Conservation (phyloP, 768 basidiomycete species). For the Podaxis sp. region DNA sequence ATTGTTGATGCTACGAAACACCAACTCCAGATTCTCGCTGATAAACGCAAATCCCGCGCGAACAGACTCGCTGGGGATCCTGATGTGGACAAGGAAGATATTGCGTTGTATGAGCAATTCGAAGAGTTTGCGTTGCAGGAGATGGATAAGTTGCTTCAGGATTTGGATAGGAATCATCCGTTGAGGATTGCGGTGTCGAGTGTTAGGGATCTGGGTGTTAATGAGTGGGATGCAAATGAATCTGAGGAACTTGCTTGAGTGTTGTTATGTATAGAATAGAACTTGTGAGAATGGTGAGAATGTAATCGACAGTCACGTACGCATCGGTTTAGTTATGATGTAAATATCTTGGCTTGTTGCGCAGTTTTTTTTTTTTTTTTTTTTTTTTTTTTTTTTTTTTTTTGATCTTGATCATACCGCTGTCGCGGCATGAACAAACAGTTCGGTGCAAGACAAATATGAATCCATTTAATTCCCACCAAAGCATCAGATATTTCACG, state of each 20-base stretch:
- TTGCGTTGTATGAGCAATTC: constrained; percentile 73
- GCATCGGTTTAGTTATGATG: too few relatives aligned
- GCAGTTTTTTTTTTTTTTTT: too few relatives aligned
- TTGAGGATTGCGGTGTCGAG: constrained; percentile 66
- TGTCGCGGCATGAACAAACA: too few relatives aligned
- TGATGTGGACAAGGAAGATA: constrained; percentile 56
- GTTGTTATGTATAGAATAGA: not conserved
- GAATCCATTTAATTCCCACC: too few relatives aligned
- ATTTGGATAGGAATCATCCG: constrained; percentile 57
- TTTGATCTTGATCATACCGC: too few relatives aligned
- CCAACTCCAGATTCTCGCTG: constrained; percentile 66
- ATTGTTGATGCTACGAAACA: constrained; percentile 67
- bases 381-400: too few relatives aligned
- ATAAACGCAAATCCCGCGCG: constrained; percentile 54
- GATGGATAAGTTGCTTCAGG: constrained; percentile 58
- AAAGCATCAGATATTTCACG: too few relatives aligned
- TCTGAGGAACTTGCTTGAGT: constrained; percentile 13
- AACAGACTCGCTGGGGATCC: constrained; percentile 23
- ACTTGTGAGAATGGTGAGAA: not conserved
- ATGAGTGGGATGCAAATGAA: constrained; percentile 43
- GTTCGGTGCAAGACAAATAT: too few relatives aligned
- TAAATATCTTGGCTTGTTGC: too few relatives aligned
- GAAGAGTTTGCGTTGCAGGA: constrained; percentile 81
- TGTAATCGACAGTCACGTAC: too few relatives aligned
- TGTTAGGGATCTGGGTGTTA: constrained; percentile 65